Evolutionary conservation across 371 early-diverging fungal species (phyloP).

Genomic region (Amoeboaphelidium protococcarum): DNA sequence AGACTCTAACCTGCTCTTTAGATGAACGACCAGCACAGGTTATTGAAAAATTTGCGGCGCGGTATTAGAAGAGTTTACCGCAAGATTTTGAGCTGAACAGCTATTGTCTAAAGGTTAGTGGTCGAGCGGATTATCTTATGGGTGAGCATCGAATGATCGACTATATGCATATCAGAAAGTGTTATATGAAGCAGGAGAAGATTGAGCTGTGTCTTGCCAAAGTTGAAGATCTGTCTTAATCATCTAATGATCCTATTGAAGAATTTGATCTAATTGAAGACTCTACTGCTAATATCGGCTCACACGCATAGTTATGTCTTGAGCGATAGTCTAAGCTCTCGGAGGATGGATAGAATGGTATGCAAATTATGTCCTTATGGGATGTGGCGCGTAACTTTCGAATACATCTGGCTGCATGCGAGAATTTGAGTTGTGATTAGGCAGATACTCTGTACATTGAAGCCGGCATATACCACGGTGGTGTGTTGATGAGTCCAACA

Average conservation of each 20-base stretch:
- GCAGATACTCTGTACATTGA: neutral
- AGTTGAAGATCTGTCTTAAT: neutral
- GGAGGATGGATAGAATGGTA: too few species aligned
- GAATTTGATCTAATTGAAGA: conserved; percentile 2
- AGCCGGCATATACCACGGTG: neutral
- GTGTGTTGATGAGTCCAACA: conserved; percentile 1
- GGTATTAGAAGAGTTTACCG: neutral
- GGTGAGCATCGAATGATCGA: neutral
- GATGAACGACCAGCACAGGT: neutral
- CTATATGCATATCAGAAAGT: neutral
- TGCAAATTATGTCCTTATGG: conserved; percentile 1
- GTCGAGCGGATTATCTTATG: neutral
- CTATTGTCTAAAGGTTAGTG: neutral
- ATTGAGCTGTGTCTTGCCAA: neutral
- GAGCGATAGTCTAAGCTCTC: neutral
- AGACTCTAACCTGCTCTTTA: neutral
- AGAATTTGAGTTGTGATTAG: conserved; percentile 1
- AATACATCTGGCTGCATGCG: neutral
- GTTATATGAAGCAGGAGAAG: neutral
- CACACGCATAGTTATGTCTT: neutral
- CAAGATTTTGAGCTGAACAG: neutral
- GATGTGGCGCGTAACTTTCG: conserved; percentile 2
- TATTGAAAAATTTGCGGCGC: neutral
- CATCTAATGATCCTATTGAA: neutral
- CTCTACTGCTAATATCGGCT: neutral